Conservation (phyloP, 2,329 filamentous ascomycete genomes). For the Teratosphaeria pseudoeucalypti region DNA sequence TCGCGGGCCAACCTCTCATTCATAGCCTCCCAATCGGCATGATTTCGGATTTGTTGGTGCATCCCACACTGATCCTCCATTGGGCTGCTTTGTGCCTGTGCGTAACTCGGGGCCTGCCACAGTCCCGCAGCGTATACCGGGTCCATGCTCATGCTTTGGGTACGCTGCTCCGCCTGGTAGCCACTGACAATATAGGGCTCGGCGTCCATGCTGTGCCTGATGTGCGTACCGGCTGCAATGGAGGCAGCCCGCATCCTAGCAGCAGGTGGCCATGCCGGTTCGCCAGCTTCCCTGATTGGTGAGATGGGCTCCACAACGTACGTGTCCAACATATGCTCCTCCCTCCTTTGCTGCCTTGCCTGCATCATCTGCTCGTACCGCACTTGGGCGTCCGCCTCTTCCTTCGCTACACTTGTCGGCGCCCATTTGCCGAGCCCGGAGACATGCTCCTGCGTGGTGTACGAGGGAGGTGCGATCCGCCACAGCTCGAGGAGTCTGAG, state of each 20-base stretch:
- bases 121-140: slow-evolving; percentile 50
- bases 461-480: slow-evolving; percentile 65
- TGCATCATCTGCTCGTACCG: slow-evolving; percentile 46
- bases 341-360: slow-evolving; percentile 3
- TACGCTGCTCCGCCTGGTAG: slow-evolving; percentile 49
- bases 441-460: slow-evolving; percentile 27
- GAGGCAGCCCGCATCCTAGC: slow-evolving; percentile 20
- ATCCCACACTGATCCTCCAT: slow-evolving; percentile 63
- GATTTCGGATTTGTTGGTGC: slow-evolving; percentile 44
- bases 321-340: slow-evolving; percentile 19
- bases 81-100: slow-evolving; percentile 28
- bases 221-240: slow-evolving; percentile 9
- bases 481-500: slow-evolving; percentile 71
- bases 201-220: slow-evolving; percentile 24
- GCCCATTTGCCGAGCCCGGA: slow-evolving; percentile 44
- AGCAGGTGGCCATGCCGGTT: slow-evolving; percentile 19
- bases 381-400: slow-evolving; percentile 45
- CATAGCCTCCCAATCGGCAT: slow-evolving; percentile 42
- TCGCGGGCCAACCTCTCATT: slow-evolving; percentile 20
- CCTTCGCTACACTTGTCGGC: slow-evolving; percentile 44
- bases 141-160: slow-evolving; percentile 50
- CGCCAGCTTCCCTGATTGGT: slow-evolving; percentile 15
- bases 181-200: slow-evolving; percentile 81
- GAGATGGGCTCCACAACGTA: slow-evolving; percentile 15
- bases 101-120: slow-evolving; percentile 29